Base-by-base conservation (phyloP, 441 rosid genomes). In the Viola pubescens region DNA sequence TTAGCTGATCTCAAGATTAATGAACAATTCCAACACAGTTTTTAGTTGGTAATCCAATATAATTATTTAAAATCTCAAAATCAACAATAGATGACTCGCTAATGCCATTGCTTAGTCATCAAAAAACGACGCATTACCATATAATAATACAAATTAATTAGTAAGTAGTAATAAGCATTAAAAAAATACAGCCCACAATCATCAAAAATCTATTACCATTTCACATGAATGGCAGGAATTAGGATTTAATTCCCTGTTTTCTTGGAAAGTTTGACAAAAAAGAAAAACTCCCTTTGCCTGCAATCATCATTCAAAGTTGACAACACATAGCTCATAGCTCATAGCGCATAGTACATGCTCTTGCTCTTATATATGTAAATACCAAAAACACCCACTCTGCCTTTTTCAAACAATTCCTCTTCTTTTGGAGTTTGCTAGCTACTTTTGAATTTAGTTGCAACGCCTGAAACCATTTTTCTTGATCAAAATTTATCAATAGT, bases 181-280 rank as follows among this genome's bases (percentile, higher is more conserved):
- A 4, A 12, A 12, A 4, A 8, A 8, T 46, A 8, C 46, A 43
- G 7, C 10, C 7, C 10, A 43, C 7, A 1, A 9, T 46, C 48
- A 46, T 9, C 10, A 46, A 3, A 8, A 44, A 38, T 41, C 58
- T 11, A 11, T 12, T 4, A 4, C 16, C 5, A 12, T 44, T 8
- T 6, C 12, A 41, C 19, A 55, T 14, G 58, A 12, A n/a, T 26
- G 40, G 49, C 9, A 46, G 49, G 46, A 43, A 6, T 6, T 9
- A 54, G 6, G 57, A 26, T 40, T 38, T 55, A 55, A 39, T 55
- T 45, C 40, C 46, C 58, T 37, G 58, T 34, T 55, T 55, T 55
- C 39, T 44, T 55, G 58, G 58, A 55, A 46, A 8, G n/a, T 41
- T 41, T 55, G 58, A 40, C 47, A 40, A 7, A 13, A 9, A 40